Evolutionary conservation across 2,329 filamentous ascomycete genomes (phyloP), one percentile per base, ranked within the genome.

Genomic region (Mycosphaerella arachidis): DNA sequence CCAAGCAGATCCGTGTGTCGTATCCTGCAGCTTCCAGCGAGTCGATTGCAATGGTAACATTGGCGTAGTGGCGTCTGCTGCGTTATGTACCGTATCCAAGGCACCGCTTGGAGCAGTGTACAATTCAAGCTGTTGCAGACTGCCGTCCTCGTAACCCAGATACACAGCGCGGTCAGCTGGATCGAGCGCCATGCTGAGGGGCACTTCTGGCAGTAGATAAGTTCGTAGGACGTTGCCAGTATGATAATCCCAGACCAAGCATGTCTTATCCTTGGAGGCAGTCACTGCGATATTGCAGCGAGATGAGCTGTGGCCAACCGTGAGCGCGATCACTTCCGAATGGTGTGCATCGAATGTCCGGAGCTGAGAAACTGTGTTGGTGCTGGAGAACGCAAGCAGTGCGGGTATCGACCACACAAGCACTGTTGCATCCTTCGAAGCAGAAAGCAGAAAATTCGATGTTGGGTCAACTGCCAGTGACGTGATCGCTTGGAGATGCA

Each of bases 161-260:
- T 92, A 96, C 59, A 94, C 85, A 4, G 89, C 91, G 55, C 93
- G 84, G 64, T 93, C 88, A 61, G 87, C 91, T 0, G 92, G 89
- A 73, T 97, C 94, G 4, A 97, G 79, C 8, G 84, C 79, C 35
- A 93, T 73, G 67, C 88, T 92, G 31, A 88, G 79, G 16, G 92
- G 91, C 18, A 83, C 79, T n/a, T 82, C 81, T 1, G 90, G 85
- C 58, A 97, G 85, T 45, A 97, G 81, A 65, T 95, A 86, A 4
- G 92, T 97, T 48, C 92, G 86, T 59, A 97, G 78, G 10, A 88
- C 80, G 61, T 85, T 84, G 43, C 91, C 91, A 0, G 86, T 90
- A 63, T 87, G 85, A 72, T 95, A 95, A 76, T 97, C 92, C 94
- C 94, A 99, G 61, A 96, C 81, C 69, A 96, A 87, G 67, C 91